Base-by-base conservation (phyloP, 768 basidiomycete genomes). In the Boletus vermiculosoides region DNA sequence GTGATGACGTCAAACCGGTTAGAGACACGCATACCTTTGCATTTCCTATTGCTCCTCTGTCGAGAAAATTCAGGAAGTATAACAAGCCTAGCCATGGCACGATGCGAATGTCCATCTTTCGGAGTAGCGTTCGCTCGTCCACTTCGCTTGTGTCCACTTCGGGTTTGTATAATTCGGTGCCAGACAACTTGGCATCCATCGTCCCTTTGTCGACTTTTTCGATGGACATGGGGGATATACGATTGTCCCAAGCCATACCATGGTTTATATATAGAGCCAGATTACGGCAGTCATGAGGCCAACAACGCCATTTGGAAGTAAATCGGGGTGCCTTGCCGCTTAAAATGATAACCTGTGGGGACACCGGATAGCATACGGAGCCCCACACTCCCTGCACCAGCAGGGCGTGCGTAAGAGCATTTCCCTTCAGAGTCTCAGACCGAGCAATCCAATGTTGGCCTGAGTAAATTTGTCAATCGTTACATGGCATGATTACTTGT, bases 81-180 rank as follows among this genome's bases (percentile, higher is more conserved):
- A 93, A 74, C 9, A 90, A 63, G 10, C 85, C 78, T 25, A 93
- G 73, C 86, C 88, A 92, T 34, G 92, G 92, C 33, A 92, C 78
- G 54, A 92, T 76, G 63, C 78, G 80, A 62, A 83, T 54, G 66
- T 90, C 88, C 48, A 89, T 81, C 68, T 79, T 86, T 45, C 86
- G 65, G 59, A 79, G 59, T 25, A 89, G 75, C 52, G 73, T 79
- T 47, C 71, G 75, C 66, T 85, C 85, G 62, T 88, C 75, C 45
- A 89, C 63, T 13, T 66, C 62, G 37, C 80, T 80, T 4, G 76
- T 78, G 62, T 84, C 81, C n/a, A 83, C 70, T 15, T 81, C 78
- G 13, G 80, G 75, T 37, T 76, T 76, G 65, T 83, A 85, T 50
- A 71, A 57, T 54, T 73, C 63, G n/a, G 8, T 10, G 33, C 20